These are phyloP conservation scores for Anacardium occidentale DNA, from an alignment of 345 rosid species.

Conservation along the genomic window DNA sequence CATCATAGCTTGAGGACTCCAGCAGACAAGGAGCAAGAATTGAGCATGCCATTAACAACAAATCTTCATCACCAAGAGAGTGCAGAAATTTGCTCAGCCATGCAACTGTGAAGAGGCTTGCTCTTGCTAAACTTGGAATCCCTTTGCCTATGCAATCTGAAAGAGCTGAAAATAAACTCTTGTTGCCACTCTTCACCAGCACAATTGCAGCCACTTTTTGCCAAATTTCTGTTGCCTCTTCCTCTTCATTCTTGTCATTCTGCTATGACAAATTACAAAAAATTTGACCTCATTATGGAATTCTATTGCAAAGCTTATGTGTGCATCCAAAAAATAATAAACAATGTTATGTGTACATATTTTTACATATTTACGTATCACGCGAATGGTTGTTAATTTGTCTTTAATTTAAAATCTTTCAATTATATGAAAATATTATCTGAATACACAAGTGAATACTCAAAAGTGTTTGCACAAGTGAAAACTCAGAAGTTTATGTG, in stretches of 20 bases:
- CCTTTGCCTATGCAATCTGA: conserved; percentile 50
- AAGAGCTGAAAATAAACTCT: conserved; percentile 42
- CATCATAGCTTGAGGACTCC: conserved; percentile 27
- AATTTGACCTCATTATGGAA: too few relatives aligned
- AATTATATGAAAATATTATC: too few relatives aligned
- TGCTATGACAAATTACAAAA: too few relatives aligned
- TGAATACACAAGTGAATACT: too few relatives aligned
- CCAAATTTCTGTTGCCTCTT: conserved; percentile 46
- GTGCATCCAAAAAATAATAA: too few relatives aligned
- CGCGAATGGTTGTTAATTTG: too few relatives aligned
- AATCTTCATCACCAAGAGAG: conserved; percentile 17
- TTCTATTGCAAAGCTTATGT: too few relatives aligned
- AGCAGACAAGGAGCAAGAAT: conserved; percentile 24
- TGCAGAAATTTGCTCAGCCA: conserved; percentile 44
- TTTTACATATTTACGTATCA: too few relatives aligned
- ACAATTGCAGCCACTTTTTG: conserved; percentile 41
- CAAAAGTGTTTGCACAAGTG: too few relatives aligned
- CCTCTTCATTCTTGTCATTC: conserved; percentile 56
- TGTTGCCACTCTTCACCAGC: conserved; percentile 38
- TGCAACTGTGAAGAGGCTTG: conserved; percentile 49
- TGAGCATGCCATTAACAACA: conserved; percentile 26
- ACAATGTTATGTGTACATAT: too few relatives aligned
- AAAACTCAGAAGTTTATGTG: too few relatives aligned
- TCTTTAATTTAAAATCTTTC: too few relatives aligned
- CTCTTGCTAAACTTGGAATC: conserved; percentile 41